These are phyloP conservation scores for Picochlorum sp. DNA, from an alignment of 139 green algal genomes.

Conservation along the genomic window DNA sequence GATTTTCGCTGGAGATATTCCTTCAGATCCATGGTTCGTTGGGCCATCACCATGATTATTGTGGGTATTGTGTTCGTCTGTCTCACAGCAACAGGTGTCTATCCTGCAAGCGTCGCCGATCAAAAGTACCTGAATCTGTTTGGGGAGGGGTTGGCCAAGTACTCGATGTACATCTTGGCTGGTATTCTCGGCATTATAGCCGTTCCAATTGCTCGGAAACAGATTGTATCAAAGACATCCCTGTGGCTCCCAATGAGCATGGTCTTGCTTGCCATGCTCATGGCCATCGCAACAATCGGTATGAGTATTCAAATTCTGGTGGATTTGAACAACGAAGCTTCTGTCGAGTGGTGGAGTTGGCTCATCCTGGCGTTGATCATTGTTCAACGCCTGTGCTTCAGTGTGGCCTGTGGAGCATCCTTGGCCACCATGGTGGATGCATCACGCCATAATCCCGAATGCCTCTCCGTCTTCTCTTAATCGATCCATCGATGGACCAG, in stretches of 20 bases:
- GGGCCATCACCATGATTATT: slow-evolving; percentile 2
- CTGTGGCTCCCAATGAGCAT: background rate
- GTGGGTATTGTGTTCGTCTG: slow-evolving; percentile 2
- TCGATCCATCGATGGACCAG: no score
- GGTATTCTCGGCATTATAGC: background rate
- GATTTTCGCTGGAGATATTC: background rate
- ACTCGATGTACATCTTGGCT: slow-evolving; percentile 5
- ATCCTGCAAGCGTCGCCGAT: background rate
- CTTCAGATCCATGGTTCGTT: background rate
- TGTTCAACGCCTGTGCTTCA: background rate
- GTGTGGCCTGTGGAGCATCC: background rate
- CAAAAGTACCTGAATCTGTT: slow-evolving; percentile 6
- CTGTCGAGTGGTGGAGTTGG: slow-evolving; percentile 2
- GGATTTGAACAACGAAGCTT: slow-evolving; percentile 2
- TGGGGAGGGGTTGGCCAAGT: slow-evolving; percentile 3
- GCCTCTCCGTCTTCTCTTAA: no score
- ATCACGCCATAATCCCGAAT: no score
- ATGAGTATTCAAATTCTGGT: slow-evolving; percentile 6
- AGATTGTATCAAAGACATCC: background rate
- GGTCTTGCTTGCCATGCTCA: background rate
- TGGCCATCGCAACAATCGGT: slow-evolving; percentile 7
- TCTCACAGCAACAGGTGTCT: slow-evolving; percentile 4
- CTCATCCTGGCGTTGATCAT: slow-evolving; percentile 4
- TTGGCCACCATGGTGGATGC: no score
- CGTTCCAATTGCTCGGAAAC: background rate